Conservation (phyloP, 352 stramenopile species). For the Phytophthora hybrid region DNA sequence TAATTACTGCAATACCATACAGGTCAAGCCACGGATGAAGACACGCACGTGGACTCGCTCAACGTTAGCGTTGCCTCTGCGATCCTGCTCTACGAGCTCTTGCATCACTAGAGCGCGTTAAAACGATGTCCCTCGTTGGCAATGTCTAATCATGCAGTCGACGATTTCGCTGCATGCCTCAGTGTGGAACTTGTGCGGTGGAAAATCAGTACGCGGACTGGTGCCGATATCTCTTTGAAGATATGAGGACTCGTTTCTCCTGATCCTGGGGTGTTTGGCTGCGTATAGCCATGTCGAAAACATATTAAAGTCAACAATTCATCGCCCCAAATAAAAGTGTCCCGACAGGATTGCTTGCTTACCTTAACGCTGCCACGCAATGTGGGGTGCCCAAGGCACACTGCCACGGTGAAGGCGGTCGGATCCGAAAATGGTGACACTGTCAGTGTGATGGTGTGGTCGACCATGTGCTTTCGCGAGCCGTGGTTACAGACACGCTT, state of each 20-base stretch:
- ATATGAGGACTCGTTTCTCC: constrained; percentile 15
- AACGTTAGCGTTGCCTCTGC: constrained; percentile 84
- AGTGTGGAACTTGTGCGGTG: constrained; percentile 56
- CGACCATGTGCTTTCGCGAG: constrained; percentile 31
- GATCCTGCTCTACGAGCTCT: constrained; percentile 81
- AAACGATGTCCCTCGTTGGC: neutral
- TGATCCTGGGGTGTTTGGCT: constrained; percentile 11
- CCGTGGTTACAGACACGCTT: constrained; percentile 26
- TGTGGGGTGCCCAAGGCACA: constrained; percentile 48
- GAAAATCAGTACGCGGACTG: constrained; percentile 46
- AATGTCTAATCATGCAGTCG: constrained; percentile 8
- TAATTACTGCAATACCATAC: constrained; percentile 6
- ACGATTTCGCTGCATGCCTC: constrained; percentile 18
- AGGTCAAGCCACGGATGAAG: constrained; percentile 63
- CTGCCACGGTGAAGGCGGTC: constrained; percentile 45
- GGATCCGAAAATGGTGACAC: constrained; percentile 69
- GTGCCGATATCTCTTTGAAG: constrained; percentile 52
- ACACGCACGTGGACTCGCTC: constrained; percentile 80
- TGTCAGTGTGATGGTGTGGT: constrained; percentile 48
- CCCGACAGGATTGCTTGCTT: constrained; percentile 2
- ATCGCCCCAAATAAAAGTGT: neutral
- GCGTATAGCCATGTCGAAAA: constrained; percentile 5
- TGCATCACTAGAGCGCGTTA: constrained; percentile 58
- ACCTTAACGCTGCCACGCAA: constrained; percentile 44
- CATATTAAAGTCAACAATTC: constrained; percentile 15